phyloP scores from a whole-genome alignment of 1,284 basidiomycete genomes.

The Ceratobasidium sp. region DNA sequence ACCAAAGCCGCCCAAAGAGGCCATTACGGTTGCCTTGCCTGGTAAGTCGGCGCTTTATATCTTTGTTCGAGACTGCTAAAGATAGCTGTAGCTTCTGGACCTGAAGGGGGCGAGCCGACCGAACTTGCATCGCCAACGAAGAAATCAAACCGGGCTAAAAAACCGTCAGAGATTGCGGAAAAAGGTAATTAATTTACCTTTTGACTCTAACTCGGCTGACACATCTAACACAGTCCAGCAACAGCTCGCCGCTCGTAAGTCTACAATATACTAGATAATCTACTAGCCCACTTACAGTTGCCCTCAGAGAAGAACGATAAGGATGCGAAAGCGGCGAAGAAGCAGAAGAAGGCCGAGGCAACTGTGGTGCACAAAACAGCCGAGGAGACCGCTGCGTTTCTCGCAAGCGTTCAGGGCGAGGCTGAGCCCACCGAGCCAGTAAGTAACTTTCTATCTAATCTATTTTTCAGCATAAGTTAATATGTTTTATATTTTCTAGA shows the following conservation, averaged over 20 bases:
- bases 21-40: not conserved
- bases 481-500: not conserved
- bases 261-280: not conserved
- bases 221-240: not conserved
- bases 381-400: conserved; percentile 21
- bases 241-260: not conserved
- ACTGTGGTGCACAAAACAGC: not conserved
- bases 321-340: not conserved
- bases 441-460: not conserved
- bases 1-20: not conserved
- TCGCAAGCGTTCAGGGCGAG: not conserved
- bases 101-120: not conserved
- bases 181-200: not conserved
- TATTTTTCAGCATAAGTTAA: not conserved
- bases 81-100: not conserved
- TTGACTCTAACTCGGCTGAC: not conserved
- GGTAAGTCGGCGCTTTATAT: not conserved
- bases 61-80: not conserved
- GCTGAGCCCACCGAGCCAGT: not conserved
- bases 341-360: not conserved
- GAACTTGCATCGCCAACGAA: not conserved
- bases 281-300: not conserved
- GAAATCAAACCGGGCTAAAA: not conserved
- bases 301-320: not conserved
- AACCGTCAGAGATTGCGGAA: not conserved